Base-by-base conservation (phyloP, 495 filamentous ascomycete species). In the Penicillium parvum region DNA sequence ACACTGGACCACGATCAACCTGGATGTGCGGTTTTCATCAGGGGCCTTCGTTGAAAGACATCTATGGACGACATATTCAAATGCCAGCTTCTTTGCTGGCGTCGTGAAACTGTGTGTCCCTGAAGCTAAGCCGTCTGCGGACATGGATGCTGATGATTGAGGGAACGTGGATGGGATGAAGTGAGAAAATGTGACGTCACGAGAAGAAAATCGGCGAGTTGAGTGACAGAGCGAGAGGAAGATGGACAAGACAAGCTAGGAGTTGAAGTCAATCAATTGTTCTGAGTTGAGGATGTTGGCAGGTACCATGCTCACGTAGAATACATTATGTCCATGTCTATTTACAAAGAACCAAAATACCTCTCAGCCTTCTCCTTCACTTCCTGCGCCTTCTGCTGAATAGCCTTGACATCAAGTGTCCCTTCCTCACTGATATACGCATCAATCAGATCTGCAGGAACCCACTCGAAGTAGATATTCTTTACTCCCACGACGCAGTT, bases 391-490 rank as follows among this genome's bases (percentile, higher is more conserved):
- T 58, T 53, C 23, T 56, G 41, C 26, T 40, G 45, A 21, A 78
- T 69, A 2, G 49, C 58, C 1, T 32, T 40, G 7, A 32, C 40
- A 5, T 51, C 52, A 40, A 70, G 33, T 5, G 61, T 43, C 0
- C 74, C 75, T 5, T 69, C 52, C 29, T 86, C 81, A 4, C 74
- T 77, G 35, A 82, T 49, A 47, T 81, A 83, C 0, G 51, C 66
- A 54, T 85, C 73, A 0, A 85, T 65, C 18, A 75, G 58, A 1
- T 45, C 36, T 4, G 68, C 53, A 1, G 76, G 71, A 6, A 83
- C 67, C 82, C 81, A 85, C 60, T 88, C 83, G 42, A 86, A 85
- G 40, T 80, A 83, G 10, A 73, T 48, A 45, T 85, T 85, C 33
- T 65, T 72, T 8, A 83, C 65, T 9, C 57, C 27, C 0, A 77